Evolutionary conservation across 495 filamentous ascomycete genomes (phyloP).

Genomic region (Penicillium riverlandense): DNA sequence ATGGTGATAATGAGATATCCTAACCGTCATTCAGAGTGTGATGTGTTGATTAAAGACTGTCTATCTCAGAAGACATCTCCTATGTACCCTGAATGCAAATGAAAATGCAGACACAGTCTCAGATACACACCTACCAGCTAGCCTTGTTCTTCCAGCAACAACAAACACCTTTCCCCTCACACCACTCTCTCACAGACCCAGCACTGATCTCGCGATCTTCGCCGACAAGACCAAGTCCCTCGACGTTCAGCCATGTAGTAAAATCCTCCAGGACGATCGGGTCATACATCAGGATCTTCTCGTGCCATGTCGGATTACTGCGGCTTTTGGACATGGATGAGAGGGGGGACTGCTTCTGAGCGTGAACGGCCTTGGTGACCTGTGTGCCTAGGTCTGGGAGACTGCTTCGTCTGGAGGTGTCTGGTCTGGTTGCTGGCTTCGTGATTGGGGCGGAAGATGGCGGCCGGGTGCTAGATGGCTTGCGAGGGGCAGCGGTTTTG

Average conservation of each 20-base stretch:
- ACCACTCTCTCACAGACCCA: constrained; percentile 71
- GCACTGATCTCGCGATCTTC: constrained; percentile 58
- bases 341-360: constrained; percentile 33
- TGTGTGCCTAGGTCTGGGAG: constrained; percentile 43
- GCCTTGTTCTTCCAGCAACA: constrained; percentile 42
- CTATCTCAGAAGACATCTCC: no score
- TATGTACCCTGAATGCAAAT: no score
- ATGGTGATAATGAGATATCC: no score
- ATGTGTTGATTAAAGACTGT: no score
- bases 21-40: no score
- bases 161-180: constrained; percentile 72
- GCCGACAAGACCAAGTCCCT: constrained; percentile 52
- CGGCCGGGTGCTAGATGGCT: constrained; percentile 1
- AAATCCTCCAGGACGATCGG: constrained; percentile 87
- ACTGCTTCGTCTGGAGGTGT: constrained; percentile 1
- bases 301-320: constrained; percentile 59
- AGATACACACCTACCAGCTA: constrained; percentile 6
- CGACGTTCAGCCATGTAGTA: constrained; percentile 71
- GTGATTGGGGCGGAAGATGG: not conserved
- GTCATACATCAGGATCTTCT: constrained; percentile 92
- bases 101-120: not conserved
- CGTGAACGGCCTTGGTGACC: constrained; percentile 61
- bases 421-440: not conserved
- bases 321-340: constrained; percentile 3
- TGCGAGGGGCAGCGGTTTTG: constrained; percentile 4